Conservation (phyloP, 2,329 filamentous ascomycete genomes). For the Aspergillus sp. region DNA sequence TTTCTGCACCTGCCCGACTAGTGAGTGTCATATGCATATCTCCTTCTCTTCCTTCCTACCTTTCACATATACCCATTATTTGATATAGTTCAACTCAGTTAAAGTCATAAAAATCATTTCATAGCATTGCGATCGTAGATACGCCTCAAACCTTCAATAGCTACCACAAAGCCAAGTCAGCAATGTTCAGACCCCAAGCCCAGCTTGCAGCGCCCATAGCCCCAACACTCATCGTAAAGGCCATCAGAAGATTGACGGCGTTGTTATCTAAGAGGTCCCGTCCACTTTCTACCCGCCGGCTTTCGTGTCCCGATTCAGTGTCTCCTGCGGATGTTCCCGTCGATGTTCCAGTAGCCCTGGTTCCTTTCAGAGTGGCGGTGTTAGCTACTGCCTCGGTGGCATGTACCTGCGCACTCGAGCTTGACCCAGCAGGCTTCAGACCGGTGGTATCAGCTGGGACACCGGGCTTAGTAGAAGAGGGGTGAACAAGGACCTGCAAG, state of each 20-base stretch:
- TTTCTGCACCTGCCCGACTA: no score
- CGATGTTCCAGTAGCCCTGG: constrained; percentile 18
- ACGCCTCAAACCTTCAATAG: background rate
- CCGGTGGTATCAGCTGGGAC: constrained; percentile 16
- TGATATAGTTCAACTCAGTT: background rate
- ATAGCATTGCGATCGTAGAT: background rate
- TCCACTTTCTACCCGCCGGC: constrained; percentile 66
- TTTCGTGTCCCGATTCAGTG: constrained; percentile 51
- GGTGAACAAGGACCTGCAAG: constrained; percentile 39
- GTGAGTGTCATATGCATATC: no score
- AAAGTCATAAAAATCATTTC: background rate
- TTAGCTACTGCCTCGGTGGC: constrained; percentile 32
- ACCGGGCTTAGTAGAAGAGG: constrained; percentile 30
- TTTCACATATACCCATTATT: no score
- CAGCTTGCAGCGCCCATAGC: constrained; percentile 63
- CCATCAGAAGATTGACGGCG: constrained; percentile 92
- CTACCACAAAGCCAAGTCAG: background rate
- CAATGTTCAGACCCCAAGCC: constrained; percentile 32
- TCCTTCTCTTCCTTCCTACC: no score
- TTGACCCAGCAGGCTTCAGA: constrained; percentile 10
- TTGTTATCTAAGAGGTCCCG: constrained; percentile 87
- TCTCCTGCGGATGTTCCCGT: constrained; percentile 15
- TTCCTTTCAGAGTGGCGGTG: constrained; percentile 29
- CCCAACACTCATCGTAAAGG: constrained; percentile 73
- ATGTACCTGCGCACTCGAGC: constrained; percentile 28